Percentiles rank a stretch among this genome's conserved stretches.
phyloP scores from a whole-genome alignment of 495 filamentous ascomycete genomes.

The Penicillium mononematosum region DNA sequence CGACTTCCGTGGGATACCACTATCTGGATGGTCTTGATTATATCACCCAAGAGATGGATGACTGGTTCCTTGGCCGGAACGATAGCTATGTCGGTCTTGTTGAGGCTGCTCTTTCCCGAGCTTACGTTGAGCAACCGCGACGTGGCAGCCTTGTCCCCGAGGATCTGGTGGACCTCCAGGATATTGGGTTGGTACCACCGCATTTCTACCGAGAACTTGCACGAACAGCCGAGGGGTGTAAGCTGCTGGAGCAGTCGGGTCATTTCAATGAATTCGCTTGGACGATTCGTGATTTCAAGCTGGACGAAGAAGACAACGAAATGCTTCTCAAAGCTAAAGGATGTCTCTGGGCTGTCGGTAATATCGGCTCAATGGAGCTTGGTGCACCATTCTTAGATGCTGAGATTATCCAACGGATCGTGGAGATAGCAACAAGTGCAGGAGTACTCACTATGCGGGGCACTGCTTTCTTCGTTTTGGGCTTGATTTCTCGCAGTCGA shows the following conservation, averaged over 20 bases:
- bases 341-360: slow-evolving; percentile 95
- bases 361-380: slow-evolving; percentile 96
- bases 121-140: slow-evolving; percentile 63
- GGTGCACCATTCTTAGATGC: slow-evolving; percentile 87
- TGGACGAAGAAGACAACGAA: slow-evolving; percentile 82
- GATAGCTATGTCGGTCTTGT: slow-evolving; percentile 93
- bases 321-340: slow-evolving; percentile 92
- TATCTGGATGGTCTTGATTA: slow-evolving; percentile 97
- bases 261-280: slow-evolving; percentile 91
- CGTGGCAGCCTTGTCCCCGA: slow-evolving; percentile 46
- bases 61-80: slow-evolving; percentile 96
- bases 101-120: slow-evolving; percentile 89
- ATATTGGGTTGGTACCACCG: slow-evolving; percentile 74
- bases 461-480: slow-evolving; percentile 93
- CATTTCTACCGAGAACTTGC: slow-evolving; percentile 97
- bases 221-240: slow-evolving; percentile 87
- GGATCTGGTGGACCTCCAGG: slow-evolving; percentile 56
- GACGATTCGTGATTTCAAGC: slow-evolving; percentile 80
- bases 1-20: slow-evolving; percentile 93
- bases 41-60: slow-evolving; percentile 98
- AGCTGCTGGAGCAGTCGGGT: slow-evolving; percentile 82
- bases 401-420: slow-evolving; percentile 80
- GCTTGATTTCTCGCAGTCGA: slow-evolving; percentile 85
- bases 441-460: slow-evolving; percentile 89
- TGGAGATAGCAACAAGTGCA: slow-evolving; percentile 80